These are phyloP conservation scores for Sordariomycetes sp. DNA, from an alignment of 2,329 filamentous ascomycete species.

Conservation along the genomic window DNA sequence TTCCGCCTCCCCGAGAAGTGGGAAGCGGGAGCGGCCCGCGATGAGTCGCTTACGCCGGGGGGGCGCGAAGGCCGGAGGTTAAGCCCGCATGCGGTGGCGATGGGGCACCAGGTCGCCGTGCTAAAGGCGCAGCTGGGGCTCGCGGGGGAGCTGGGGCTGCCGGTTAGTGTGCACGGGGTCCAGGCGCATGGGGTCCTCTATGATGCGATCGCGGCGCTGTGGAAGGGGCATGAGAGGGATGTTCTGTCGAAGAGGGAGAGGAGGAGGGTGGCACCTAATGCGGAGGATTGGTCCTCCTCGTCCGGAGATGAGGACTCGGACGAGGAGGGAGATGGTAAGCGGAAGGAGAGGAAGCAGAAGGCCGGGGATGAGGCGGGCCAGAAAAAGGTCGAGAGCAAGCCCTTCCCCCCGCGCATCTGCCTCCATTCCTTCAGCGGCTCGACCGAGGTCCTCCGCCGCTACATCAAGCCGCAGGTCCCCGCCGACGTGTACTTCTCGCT, in stretches of 20 bases:
- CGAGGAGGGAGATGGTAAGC: slow-evolving; percentile 9
- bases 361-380: slow-evolving; percentile 7
- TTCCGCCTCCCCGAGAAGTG: slow-evolving; percentile 58
- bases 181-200: slow-evolving; percentile 62
- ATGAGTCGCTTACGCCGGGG: slow-evolving; percentile 45
- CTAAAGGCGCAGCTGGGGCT: slow-evolving; percentile 56
- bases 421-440: slow-evolving; percentile 87
- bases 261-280: slow-evolving; percentile 30
- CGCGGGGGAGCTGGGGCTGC: slow-evolving; percentile 51
- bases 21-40: slow-evolving; percentile 20
- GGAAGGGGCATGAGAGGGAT: slow-evolving; percentile 56
- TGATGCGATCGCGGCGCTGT: slow-evolving; percentile 49
- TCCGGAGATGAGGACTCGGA: slow-evolving; percentile 21
- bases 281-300: slow-evolving; percentile 29
- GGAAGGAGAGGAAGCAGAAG: slow-evolving; percentile 9
- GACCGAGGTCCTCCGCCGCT: slow-evolving; percentile 62
- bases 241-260: slow-evolving; percentile 46
- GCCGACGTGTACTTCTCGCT: slow-evolving; percentile 79
- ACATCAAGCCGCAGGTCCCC: slow-evolving; percentile 59
- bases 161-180: slow-evolving; percentile 61
- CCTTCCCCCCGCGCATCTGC: slow-evolving; percentile 80
- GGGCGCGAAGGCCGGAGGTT: slow-evolving; percentile 56
- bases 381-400: slow-evolving; percentile 22
- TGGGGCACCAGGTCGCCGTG: slow-evolving; percentile 55
- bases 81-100: slow-evolving; percentile 52